phyloP scores from a whole-genome alignment of 148 eudicot species.

The Suaeda aralocaspica region DNA sequence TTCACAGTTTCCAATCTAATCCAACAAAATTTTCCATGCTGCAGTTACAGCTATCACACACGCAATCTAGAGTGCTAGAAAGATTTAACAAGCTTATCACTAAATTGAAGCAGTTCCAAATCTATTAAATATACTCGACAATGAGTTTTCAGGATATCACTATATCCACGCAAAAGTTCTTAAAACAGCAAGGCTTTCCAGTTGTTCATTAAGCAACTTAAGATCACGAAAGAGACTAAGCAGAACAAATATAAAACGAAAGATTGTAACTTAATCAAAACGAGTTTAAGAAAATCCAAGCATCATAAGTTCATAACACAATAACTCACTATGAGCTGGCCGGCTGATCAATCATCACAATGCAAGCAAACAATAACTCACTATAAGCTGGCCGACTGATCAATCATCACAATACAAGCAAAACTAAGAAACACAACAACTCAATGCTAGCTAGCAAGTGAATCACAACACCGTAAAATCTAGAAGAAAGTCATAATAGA shows the following conservation, averaged over 20 bases:
- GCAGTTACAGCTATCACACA: too few relatives aligned
- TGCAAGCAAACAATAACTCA: neutral
- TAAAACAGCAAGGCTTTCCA: too few relatives aligned
- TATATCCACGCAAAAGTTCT: neutral
- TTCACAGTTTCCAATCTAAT: too few relatives aligned
- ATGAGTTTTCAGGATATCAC: neutral
- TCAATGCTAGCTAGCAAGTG: neutral
- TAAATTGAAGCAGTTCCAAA: too few relatives aligned
- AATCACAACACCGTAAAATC: neutral
- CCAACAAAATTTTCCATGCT: too few relatives aligned
- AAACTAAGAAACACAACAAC: neutral
- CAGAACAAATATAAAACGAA: neutral
- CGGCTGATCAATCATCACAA: neutral
- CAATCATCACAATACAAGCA: neutral
- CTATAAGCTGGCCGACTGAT: too few relatives aligned
- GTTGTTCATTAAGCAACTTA: too few relatives aligned
- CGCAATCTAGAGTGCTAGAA: too few relatives aligned
- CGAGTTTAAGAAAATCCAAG: neutral
- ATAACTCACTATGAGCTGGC: too few relatives aligned
- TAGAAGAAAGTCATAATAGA: too few relatives aligned
- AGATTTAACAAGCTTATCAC: too few relatives aligned
- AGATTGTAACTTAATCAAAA: neutral
- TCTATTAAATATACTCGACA: neutral
- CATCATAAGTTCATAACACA: neutral
- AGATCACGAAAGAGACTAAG: too few relatives aligned